Conservation (phyloP, 805 yeast genomes). For the Kuraishia floccosa region DNA sequence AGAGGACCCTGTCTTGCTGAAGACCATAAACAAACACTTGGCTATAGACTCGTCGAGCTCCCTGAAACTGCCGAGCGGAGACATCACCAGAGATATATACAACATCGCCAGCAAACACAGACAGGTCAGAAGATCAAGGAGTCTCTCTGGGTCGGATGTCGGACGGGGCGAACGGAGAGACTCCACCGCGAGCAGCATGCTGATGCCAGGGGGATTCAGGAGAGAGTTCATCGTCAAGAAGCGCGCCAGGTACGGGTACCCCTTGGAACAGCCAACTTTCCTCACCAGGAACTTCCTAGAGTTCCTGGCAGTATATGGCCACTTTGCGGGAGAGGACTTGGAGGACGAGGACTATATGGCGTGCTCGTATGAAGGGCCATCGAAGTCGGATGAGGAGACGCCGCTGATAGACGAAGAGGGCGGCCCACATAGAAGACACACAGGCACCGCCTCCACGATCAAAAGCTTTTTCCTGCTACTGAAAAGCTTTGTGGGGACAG, state of each 20-base stretch:
- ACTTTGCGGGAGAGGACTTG: constrained; percentile 76
- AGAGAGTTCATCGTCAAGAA: constrained; percentile 40
- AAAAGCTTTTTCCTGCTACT: constrained; percentile 64
- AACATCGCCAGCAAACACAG: constrained; percentile 11
- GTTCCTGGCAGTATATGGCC: constrained; percentile 70
- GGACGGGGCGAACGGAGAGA: constrained; percentile 37
- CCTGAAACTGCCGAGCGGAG: constrained; percentile 34
- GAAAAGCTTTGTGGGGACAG: constrained; percentile 73
- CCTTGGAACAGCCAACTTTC: constrained; percentile 26
- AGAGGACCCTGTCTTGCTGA: constrained; percentile 22
- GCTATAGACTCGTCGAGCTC: constrained; percentile 19
- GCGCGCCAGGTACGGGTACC: constrained; percentile 15
- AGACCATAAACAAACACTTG: constrained; percentile 24
- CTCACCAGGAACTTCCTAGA: constrained; percentile 67
- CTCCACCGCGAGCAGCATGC: constrained; percentile 54
- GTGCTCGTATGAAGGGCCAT: constrained; percentile 25
- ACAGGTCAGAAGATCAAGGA: constrained; percentile 13
- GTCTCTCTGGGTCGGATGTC: constrained; percentile 16
- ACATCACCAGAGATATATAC: constrained; percentile 37
- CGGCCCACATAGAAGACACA: constrained; percentile 15
- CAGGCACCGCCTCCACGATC: constrained; percentile 60
- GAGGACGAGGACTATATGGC: constrained; percentile 56
- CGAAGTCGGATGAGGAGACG: constrained; percentile 24
- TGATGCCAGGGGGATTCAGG: constrained; percentile 79
- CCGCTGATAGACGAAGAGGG: constrained; percentile 13